phyloP scores from a whole-genome alignment of 495 filamentous ascomycete species.

The Ascobolus immersus region DNA sequence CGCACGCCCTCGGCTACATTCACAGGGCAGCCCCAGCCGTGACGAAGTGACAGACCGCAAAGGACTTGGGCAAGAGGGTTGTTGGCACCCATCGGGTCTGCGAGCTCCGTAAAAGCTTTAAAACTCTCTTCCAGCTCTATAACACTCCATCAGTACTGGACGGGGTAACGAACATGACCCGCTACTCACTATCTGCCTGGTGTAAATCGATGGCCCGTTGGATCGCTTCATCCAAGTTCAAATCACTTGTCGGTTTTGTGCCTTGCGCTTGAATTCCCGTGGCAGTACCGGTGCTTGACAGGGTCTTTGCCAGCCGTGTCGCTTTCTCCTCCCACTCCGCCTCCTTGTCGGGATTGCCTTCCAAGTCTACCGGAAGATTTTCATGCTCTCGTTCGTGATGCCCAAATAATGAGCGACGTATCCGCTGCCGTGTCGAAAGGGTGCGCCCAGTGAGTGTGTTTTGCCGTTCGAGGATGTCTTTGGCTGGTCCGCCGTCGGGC shows the following conservation, averaged over 20 bases:
- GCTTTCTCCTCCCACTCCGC: constrained; percentile 68
- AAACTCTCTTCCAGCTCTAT: constrained; percentile 25
- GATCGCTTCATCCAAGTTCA: constrained; percentile 39
- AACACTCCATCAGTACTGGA: not conserved
- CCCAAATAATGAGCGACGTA: not conserved
- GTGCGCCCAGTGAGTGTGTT: no score
- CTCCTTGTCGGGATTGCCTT: constrained; percentile 19
- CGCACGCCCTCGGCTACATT: constrained; percentile 47
- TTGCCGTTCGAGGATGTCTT: no score
- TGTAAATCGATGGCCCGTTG: constrained; percentile 91
- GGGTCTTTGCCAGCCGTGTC: constrained; percentile 52
- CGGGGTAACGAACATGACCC: not conserved
- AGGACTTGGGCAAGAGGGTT: constrained; percentile 90
- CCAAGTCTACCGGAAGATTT: not conserved
- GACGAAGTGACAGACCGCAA: constrained; percentile 81
- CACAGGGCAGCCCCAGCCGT: constrained; percentile 73
- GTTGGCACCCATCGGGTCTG: constrained; percentile 60
- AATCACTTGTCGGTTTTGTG: constrained; percentile 19
- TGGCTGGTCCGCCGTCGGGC: no score
- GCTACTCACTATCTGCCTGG: constrained; percentile 35
- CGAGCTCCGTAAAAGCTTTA: constrained; percentile 58
- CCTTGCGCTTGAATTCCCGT: constrained; percentile 6
- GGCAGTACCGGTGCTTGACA: constrained; percentile 18
- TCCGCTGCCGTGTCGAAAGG: not conserved
- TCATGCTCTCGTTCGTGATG: not conserved